Base-by-base conservation (phyloP, 179 eudicot species). In the Actinidia polygama region DNA sequence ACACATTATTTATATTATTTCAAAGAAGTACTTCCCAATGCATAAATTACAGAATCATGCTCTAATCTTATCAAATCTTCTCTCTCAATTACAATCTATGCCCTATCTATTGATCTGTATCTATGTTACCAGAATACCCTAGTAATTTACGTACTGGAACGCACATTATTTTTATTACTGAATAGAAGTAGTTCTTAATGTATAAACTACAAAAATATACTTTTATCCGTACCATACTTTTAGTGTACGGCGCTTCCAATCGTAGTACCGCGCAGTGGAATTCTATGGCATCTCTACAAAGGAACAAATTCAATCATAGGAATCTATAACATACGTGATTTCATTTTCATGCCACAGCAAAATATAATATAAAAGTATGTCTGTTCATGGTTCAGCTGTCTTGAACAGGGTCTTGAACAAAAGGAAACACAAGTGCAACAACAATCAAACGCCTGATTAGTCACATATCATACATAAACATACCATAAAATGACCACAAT, bases 371-470 rank as follows among this genome's bases (percentile, higher is more conserved):
- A 24, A 24, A 54, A 55, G 78, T 75, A 55, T 55, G 78, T 55
- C 54, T n/a, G n/a, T n/a, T 30, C 78, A 26, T 51, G 55, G 66
- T 79, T 63, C 50, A 79, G 40, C 55, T 50, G n/a, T n/a, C n/a
- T n/a, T n/a, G n/a, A n/a, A n/a, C 53, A 73, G 16, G 11, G 30
- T 76, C 72, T 49, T 49, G 21, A 67, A 64, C 26, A 59, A 79
- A 49, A 51, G 26, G 44, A 66, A 79, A 26, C 10, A 79, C 81
- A 79, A 79, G 1, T 79, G 18, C 64, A 30, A 12, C 44, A 79
- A 30, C 50, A 66, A 46, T 2, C 59, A 78, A 23, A 67, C 19
- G 11, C 18, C 10, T 15, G 49, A 40, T 44, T 6, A 66, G 44
- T 67, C 57, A 79, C 70, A 30, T n/a, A 54, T 54, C 21, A 36